These are phyloP conservation scores for Linaria vulgaris DNA, from an alignment of 257 asterid species.

Conservation along the genomic window DNA sequence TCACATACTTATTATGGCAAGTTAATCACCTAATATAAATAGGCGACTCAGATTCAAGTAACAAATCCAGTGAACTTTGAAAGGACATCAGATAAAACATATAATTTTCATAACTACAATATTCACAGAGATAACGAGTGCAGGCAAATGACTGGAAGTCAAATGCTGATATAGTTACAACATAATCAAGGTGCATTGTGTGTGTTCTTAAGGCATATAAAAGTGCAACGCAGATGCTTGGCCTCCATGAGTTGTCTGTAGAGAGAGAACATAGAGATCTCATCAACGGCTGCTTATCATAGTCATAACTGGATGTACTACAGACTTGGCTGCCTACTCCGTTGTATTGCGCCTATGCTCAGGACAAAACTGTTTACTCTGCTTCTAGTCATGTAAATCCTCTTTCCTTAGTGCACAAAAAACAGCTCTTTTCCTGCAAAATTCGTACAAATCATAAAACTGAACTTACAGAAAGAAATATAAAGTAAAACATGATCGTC, in stretches of 20 bases:
- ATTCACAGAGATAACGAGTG: conserved; percentile 42
- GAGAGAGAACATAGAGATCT: conserved; percentile 5
- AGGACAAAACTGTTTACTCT: conserved; percentile 27
- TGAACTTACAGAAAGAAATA: background rate
- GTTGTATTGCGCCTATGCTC: conserved; percentile 18
- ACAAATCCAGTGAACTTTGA: conserved; percentile 26
- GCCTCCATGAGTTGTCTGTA: conserved; percentile 18
- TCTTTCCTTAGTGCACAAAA: conserved; percentile 18
- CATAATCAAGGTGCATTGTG: conserved; percentile 21
- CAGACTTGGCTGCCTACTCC: conserved; percentile 19
- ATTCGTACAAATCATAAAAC: background rate
- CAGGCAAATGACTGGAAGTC: conserved; percentile 25
- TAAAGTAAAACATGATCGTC: background rate
- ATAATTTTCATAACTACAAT: conserved; percentile 32
- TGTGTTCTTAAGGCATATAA: conserved; percentile 23
- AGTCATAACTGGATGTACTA: conserved; percentile 16
- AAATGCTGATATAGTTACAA: conserved; percentile 26
- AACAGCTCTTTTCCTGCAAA: conserved; percentile 29
- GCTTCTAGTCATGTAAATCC: conserved; percentile 17
- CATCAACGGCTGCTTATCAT: conserved; percentile 16
- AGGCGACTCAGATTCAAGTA: conserved; percentile 23
- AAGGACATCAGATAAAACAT: conserved; percentile 27
- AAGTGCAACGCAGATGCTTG: conserved; percentile 27
- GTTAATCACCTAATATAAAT: conserved; percentile 23
- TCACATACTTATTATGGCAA: conserved; percentile 27